phyloP scores from a whole-genome alignment of 2,329 filamentous ascomycete species.

The Myotisia sp. region DNA sequence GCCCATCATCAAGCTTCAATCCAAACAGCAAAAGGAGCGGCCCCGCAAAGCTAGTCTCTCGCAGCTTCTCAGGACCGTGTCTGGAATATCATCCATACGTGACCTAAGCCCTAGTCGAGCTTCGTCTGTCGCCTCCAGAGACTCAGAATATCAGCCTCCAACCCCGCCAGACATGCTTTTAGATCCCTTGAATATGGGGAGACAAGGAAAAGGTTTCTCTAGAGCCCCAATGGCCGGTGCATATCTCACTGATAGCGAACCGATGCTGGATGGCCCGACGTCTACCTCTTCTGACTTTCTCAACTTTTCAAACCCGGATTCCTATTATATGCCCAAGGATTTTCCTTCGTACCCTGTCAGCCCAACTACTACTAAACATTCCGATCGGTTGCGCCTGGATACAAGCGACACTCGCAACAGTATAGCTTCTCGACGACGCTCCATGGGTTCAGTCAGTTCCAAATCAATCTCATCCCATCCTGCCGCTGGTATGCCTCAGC shows the following conservation, averaged over 20 bases:
- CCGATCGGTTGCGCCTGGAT: neutral
- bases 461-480: neutral
- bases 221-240: constrained; percentile 11
- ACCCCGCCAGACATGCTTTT: constrained; percentile 18
- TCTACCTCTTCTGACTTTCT: constrained; percentile 16
- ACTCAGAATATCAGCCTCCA: constrained; percentile 18
- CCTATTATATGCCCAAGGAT: constrained; percentile 19
- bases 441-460: too few species aligned
- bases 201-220: constrained; percentile 5
- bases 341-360: constrained; percentile 23
- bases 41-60: constrained; percentile 12
- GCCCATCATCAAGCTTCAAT: neutral
- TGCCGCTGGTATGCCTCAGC: neutral
- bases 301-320: constrained; percentile 22
- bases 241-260: constrained; percentile 12
- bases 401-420: neutral
- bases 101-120: constrained; percentile 21
- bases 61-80: constrained; percentile 21
- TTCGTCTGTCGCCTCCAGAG: constrained; percentile 21
- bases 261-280: constrained; percentile 13
- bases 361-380: constrained; percentile 29
- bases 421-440: constrained; percentile 2
- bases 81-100: constrained; percentile 20
- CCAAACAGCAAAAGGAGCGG: constrained; percentile 4
- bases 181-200: constrained; percentile 17